Conservation (phyloP, 140 eudicot genomes). For the Cichorium intybus region DNA sequence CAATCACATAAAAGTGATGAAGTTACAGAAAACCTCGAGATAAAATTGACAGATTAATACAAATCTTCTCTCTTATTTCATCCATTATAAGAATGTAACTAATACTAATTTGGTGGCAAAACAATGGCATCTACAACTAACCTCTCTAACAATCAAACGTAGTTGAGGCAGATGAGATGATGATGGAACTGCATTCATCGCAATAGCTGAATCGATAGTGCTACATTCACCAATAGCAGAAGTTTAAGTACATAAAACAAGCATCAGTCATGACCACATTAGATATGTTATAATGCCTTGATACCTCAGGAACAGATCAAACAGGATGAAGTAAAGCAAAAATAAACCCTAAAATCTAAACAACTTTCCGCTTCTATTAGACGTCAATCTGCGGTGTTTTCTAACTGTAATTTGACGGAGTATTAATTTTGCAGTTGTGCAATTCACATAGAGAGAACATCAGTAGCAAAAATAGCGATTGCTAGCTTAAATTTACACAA, state of each 20-base stretch:
- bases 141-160: slow-evolving; percentile 36
- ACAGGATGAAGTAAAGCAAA: neutral
- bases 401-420: neutral
- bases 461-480: too few species aligned
- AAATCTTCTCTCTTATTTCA: too few species aligned
- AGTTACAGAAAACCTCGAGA: neutral
- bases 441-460: neutral
- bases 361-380: neutral
- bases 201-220: slow-evolving; percentile 42
- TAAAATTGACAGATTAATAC: neutral
- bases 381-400: neutral
- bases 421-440: neutral
- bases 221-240: slow-evolving; percentile 35
- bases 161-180: slow-evolving; percentile 30
- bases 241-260: slow-evolving; percentile 2
- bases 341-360: neutral
- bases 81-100: too few species aligned
- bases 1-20: neutral
- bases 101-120: neutral
- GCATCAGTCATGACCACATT: neutral
- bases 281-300: slow-evolving; percentile 7
- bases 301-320: slow-evolving; percentile 3
- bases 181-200: slow-evolving; percentile 39
- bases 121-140: slow-evolving; percentile 20
- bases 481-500: too few species aligned